Percentiles rank a stretch among this genome's conserved stretches.
These are phyloP conservation scores for Massarina eburnea DNA, from an alignment of 2,329 filamentous ascomycete genomes.

Conservation along the genomic window DNA sequence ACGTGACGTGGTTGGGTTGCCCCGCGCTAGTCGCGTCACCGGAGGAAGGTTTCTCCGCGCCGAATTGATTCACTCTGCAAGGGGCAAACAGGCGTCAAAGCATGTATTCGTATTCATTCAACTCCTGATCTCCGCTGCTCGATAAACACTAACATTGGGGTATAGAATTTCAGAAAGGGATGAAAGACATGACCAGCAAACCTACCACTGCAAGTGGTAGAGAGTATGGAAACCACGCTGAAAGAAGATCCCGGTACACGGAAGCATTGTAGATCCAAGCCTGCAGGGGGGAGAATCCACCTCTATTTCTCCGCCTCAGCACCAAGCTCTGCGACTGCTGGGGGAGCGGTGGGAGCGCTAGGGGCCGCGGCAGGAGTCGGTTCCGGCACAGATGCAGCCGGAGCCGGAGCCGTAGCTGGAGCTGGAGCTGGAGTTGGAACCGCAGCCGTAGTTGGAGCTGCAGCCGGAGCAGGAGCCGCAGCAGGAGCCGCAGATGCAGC, in stretches of 20 bases:
- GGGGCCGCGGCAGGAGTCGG: too few relatives aligned
- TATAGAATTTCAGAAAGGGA: slow-evolving; percentile 1
- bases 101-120: not conserved
- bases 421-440: slow-evolving; percentile 13
- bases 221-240: too few relatives aligned
- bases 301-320: too few relatives aligned
- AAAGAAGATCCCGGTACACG: too few relatives aligned
- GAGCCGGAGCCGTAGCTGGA: slow-evolving; percentile 10
- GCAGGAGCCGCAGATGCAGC: slow-evolving; percentile 15
- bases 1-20: slow-evolving; percentile 21
- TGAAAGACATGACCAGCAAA: not conserved
- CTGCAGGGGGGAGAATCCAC: too few relatives aligned
- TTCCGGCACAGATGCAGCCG: too few relatives aligned
- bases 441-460: slow-evolving; percentile 15
- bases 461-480: slow-evolving; percentile 2
- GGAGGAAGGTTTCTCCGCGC: not conserved
- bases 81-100: not conserved
- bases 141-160: not conserved
- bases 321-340: too few relatives aligned
- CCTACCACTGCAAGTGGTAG: too few relatives aligned
- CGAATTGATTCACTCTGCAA: slow-evolving; percentile 14
- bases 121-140: slow-evolving; percentile 1
- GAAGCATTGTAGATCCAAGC: too few relatives aligned
- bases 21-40: slow-evolving; percentile 17
- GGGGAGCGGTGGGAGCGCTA: too few relatives aligned